phyloP scores from a whole-genome alignment of 1,284 basidiomycete species.

The Gomphus bonarii region DNA sequence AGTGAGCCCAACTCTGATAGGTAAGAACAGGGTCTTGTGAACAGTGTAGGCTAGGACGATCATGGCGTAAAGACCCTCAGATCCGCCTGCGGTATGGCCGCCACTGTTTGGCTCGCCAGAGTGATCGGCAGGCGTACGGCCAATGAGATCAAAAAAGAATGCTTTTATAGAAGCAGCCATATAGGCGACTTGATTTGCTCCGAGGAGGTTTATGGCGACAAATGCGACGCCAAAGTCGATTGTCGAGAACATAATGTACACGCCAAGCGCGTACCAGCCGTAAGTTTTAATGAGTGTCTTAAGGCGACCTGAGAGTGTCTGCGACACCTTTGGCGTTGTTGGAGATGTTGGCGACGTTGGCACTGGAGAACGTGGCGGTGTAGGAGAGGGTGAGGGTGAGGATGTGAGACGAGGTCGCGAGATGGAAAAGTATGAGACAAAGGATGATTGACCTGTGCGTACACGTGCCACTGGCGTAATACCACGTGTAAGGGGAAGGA shows the following conservation, averaged over 20 bases:
- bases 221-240: conserved; percentile 82
- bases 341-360: conserved; percentile 10
- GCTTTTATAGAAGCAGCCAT: conserved; percentile 50
- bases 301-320: conserved; percentile 61
- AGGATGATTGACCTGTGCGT: conserved; percentile 10
- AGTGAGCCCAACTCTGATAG: conserved; percentile 82
- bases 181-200: conserved; percentile 80
- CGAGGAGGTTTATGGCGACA: conserved; percentile 75
- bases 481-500: conserved; percentile 26
- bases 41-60: conserved; percentile 87
- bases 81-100: conserved; percentile 23
- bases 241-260: conserved; percentile 64
- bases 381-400: conserved; percentile 15
- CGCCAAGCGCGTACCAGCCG: conserved; percentile 86
- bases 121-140: conserved; percentile 47
- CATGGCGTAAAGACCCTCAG: conserved; percentile 83
- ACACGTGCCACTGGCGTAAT: conserved; percentile 8
- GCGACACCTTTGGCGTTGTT: conserved; percentile 14
- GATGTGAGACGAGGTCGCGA: conserved; percentile 17
- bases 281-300: conserved; percentile 86
- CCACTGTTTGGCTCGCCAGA: conserved; percentile 26
- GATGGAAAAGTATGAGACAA: conserved; percentile 27
- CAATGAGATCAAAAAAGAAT: conserved; percentile 27
- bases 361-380: conserved; percentile 18
- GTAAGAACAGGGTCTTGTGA: conserved; percentile 93